phyloP scores from a whole-genome alignment of 2,329 filamentous ascomycete genomes.

The Tolypocladium tropicale region DNA sequence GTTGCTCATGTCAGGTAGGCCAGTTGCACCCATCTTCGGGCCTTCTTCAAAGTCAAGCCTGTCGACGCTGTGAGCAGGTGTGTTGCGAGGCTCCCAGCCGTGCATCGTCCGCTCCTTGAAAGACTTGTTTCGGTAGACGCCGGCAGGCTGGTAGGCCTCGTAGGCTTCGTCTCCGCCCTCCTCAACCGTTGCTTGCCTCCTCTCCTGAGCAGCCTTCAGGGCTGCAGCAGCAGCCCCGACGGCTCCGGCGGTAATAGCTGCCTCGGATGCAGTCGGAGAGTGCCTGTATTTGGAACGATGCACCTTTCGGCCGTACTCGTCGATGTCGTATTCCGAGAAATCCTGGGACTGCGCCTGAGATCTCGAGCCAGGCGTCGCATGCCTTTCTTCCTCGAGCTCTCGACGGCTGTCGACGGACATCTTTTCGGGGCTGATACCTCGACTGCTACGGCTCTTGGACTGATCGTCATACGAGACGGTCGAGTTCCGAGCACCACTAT shows the following conservation, averaged over 20 bases:
- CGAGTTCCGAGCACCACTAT: conserved; percentile 27
- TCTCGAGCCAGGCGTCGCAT: conserved; percentile 26
- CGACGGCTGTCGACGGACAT: conserved; percentile 27
- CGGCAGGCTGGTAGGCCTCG: conserved; percentile 34
- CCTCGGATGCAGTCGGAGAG: conserved; percentile 46
- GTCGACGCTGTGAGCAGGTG: conserved; percentile 49
- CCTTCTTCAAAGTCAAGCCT: conserved; percentile 42
- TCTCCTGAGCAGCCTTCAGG: conserved; percentile 37
- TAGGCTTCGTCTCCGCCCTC: conserved; percentile 27
- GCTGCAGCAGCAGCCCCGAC: conserved; percentile 42
- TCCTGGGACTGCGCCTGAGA: conserved; percentile 32
- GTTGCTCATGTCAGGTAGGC: conserved; percentile 56
- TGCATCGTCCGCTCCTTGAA: conserved; percentile 54
- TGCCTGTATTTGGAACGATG: conserved; percentile 31
- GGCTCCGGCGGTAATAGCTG: conserved; percentile 46
- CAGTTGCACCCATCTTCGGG: conserved; percentile 55
- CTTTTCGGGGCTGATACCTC: conserved; percentile 31
- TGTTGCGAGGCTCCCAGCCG: conserved; percentile 42
- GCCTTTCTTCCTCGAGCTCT: conserved; percentile 27
- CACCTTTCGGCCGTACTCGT: conserved; percentile 48
- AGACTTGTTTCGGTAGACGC: conserved; percentile 50
- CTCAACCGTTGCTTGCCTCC: conserved; percentile 27
- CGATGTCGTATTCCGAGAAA: conserved; percentile 45
- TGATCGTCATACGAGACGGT: conserved; percentile 22
- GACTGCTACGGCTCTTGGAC: conserved; percentile 18